Conservation (phyloP, 2,329 filamentous ascomycete genomes). For the Nectriaceae sp. region DNA sequence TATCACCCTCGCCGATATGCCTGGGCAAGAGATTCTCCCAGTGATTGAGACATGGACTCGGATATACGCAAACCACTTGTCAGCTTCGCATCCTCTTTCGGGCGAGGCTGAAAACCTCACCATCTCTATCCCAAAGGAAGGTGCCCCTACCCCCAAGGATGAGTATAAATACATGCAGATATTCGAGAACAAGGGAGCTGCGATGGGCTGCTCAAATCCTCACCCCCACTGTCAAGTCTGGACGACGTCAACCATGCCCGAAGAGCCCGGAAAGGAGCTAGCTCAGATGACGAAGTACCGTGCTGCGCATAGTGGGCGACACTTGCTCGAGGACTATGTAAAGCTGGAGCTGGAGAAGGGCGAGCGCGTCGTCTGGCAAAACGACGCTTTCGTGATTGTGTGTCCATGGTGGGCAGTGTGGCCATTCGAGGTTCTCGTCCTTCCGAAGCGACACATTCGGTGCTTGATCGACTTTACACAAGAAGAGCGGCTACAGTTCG, state of each 20-base stretch:
- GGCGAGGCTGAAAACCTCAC: conserved; percentile 40
- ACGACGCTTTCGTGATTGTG: conserved; percentile 79
- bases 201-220: conserved; percentile 98
- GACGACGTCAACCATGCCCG: conserved; percentile 88
- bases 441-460: conserved; percentile 81
- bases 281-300: conserved; percentile 78
- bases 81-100: conserved; percentile 66
- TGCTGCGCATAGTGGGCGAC: conserved; percentile 67
- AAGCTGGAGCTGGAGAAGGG: conserved; percentile 77
- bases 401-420: conserved; percentile 98
- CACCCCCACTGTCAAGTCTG: conserved; percentile 97
- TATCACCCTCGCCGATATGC: conserved; percentile 88
- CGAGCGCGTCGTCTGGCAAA: conserved; percentile 87
- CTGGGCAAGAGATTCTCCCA: conserved; percentile 72
- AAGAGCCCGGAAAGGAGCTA: conserved; percentile 83
- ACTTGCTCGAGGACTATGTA: conserved; percentile 86
- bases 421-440: conserved; percentile 94
- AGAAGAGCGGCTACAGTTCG: conserved; percentile 71
- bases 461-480: conserved; percentile 79
- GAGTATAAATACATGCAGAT: conserved; percentile 98
- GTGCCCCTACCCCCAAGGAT: conserved; percentile 56
- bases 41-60: conserved; percentile 89
- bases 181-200: conserved; percentile 96
- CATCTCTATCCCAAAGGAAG: conserved; percentile 40
- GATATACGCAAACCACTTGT: conserved; percentile 82